Base-by-base conservation (phyloP, 495 filamentous ascomycete species). In the Oleoguttula mirabilis region DNA sequence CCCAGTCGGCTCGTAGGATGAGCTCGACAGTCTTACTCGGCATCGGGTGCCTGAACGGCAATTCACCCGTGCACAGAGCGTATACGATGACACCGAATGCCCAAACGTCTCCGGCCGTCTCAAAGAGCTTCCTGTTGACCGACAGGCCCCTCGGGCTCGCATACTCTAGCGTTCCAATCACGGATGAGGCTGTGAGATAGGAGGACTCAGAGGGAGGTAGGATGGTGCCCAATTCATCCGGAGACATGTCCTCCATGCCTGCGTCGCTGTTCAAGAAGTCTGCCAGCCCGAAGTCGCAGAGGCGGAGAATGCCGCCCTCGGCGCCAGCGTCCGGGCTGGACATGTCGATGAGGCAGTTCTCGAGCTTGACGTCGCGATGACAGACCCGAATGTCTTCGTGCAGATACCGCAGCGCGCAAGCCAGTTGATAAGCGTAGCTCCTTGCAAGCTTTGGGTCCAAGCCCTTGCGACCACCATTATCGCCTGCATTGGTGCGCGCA, bases 261-360 rank as follows among this genome's bases (percentile, higher is more conserved):
- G 58, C 59, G 50, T 80, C 75, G 22, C 63, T 69, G 11, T 66
- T 64, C 51, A 81, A 68, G 63, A 77, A 83, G 59, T 84, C 79
- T 1, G 80, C 76, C 66, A 85, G 76, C 27, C 80, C 80, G 50
- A 85, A 85, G 50, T 85, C 80, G 50, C 79, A 83, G 7, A 85
- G 67, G 1, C 79, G 68, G 8, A 85, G 55, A 20, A 72, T 72
- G 2, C 76, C 78, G 12, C 68, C 71, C 45, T 76, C 71, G 1
- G 56, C 44, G 0, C 52, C 47, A 4, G 67, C 61, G 32, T 67
- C 55, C 0, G 73, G 69, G 11, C 46, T 55, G n/a, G 64, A 60
- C 48, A 66, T 61, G 48, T 84, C 79, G 19, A 85, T 53, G 8
- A 85, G 68, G 48, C 80, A 85, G 48, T 85, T 85, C 56, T 85